Conservation (phyloP, 2,329 filamentous ascomycete genomes). For the Clarireedia monteithiana region DNA sequence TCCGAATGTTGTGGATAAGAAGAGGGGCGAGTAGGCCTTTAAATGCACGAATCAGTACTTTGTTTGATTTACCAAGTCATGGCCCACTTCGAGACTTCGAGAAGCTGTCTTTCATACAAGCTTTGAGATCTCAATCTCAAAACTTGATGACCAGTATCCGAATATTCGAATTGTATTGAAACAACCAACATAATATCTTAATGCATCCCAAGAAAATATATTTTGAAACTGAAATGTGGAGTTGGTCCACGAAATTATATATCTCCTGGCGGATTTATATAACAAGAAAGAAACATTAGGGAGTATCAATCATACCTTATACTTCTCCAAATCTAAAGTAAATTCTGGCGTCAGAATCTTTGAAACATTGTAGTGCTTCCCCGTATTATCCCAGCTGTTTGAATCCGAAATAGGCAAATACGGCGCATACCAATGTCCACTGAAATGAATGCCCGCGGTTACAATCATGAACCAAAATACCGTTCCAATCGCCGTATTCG, state of each 20-base stretch:
- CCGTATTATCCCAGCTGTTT: constrained; percentile 57
- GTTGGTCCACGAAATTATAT: too few species aligned
- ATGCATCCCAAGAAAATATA: too few species aligned
- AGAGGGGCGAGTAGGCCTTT: constrained; percentile 62
- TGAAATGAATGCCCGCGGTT: constrained; percentile 56
- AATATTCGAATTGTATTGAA: too few species aligned
- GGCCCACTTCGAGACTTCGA: constrained; percentile 19
- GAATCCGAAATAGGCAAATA: constrained; percentile 56
- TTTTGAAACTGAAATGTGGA: too few species aligned
- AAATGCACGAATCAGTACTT: constrained; percentile 33
- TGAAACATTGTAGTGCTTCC: constrained; percentile 49
- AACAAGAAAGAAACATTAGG: too few species aligned
- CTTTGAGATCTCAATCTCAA: too few species aligned
- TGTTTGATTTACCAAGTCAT: neutral
- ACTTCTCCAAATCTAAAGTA: constrained; percentile 52
- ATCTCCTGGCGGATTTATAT: too few species aligned
- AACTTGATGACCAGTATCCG: too few species aligned
- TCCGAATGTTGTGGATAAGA: constrained; percentile 65
- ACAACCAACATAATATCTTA: too few species aligned
- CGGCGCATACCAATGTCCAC: constrained; percentile 55
- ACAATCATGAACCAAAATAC: constrained; percentile 55
- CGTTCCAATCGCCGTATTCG: constrained; percentile 63
- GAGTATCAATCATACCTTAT: constrained; percentile 45
- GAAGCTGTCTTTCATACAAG: too few species aligned
- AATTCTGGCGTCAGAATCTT: constrained; percentile 62